Evolutionary conservation across 345 rosid genomes (phyloP), one percentile per base, ranked within the genome.

Genomic region (Arabis alpina): DNA sequence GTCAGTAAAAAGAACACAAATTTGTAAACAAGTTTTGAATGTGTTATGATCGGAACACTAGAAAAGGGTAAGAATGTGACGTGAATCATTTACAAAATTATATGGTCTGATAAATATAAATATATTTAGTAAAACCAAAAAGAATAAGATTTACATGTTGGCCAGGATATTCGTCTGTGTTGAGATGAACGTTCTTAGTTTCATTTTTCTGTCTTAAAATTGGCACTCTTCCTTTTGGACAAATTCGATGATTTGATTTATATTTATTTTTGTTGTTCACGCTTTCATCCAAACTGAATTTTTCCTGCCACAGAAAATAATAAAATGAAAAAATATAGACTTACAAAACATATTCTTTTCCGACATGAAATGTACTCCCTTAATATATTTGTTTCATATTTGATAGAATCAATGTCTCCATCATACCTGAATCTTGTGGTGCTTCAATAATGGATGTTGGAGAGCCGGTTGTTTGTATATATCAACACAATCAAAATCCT

Each of bases 391-490:
- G 4, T 32, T n/a, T n/a, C n/a, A n/a, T n/a, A n/a, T n/a, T n/a
- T n/a, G n/a, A n/a, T n/a, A n/a, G n/a, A n/a, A n/a, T n/a, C n/a
- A n/a, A n/a, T n/a, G n/a, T n/a, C n/a, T n/a, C n/a, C n/a, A n/a
- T n/a, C 12, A 39, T 45, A 72, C 71, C 51, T 57, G 70, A 63
- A 72, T 64, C 8, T 63, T 72, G 49, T 72, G 70, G 39, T 64
- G 12, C 44, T 72, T 72, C 23, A 72, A 11, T 6, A 25, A 0
- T 43, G 64, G 57, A 37, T 72, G 65, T 54, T 72, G 49, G 1
- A 72, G 55, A 36, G 71, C 76, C 0, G 76, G 76, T 54, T 72
- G 76, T 64, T 63, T 62, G 32, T 54, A 53, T 52, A 63, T 63
- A 30, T 72, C 50, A 43, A 72, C 42, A 41, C 70, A 72, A 44